Conservation (phyloP, 768 basidiomycete species). For the Mycena rosella region DNA sequence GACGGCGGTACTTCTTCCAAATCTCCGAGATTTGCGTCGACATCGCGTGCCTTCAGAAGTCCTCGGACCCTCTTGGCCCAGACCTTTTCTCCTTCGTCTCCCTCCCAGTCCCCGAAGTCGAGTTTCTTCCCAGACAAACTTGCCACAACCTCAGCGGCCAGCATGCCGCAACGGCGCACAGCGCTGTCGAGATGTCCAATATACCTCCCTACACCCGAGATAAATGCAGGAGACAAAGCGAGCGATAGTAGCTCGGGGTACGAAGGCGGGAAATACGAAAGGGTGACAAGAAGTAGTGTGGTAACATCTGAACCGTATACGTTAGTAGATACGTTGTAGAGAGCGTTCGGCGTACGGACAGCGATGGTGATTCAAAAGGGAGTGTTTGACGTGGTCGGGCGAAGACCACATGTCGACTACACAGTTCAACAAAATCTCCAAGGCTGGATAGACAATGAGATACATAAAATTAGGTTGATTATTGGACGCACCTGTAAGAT, state of each 20-base stretch:
- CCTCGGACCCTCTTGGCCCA: conserved; percentile 76
- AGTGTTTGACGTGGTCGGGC: conserved; percentile 83
- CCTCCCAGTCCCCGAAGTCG: conserved; percentile 89
- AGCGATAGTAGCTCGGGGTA: conserved; percentile 61
- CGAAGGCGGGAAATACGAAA: conserved; percentile 70
- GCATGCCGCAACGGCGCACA: conserved; percentile 92
- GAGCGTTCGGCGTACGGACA: conserved; percentile 61
- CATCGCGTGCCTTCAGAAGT: conserved; percentile 64
- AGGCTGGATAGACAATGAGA: conserved; percentile 48
- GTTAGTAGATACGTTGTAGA: conserved; percentile 9
- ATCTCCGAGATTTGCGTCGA: conserved; percentile 57
- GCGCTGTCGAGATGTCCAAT: conserved; percentile 81
- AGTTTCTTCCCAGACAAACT: conserved; percentile 72
- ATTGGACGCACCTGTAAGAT: conserved; percentile 47
- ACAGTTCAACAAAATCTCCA: conserved; percentile 61
- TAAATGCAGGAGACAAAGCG: conserved; percentile 69
- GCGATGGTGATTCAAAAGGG: conserved; percentile 77
- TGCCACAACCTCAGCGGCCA: conserved; percentile 87
- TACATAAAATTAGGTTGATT: background rate
- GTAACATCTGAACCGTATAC: conserved; percentile 72
- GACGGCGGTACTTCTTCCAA: conserved; percentile 27
- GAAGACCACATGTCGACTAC: conserved; percentile 80
- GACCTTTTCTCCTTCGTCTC: conserved; percentile 69
- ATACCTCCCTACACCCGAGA: conserved; percentile 79
- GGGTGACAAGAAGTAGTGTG: conserved; percentile 71